These are phyloP conservation scores for Clonostachys sp. DNA, from an alignment of 2,329 filamentous ascomycete genomes.

Conservation along the genomic window DNA sequence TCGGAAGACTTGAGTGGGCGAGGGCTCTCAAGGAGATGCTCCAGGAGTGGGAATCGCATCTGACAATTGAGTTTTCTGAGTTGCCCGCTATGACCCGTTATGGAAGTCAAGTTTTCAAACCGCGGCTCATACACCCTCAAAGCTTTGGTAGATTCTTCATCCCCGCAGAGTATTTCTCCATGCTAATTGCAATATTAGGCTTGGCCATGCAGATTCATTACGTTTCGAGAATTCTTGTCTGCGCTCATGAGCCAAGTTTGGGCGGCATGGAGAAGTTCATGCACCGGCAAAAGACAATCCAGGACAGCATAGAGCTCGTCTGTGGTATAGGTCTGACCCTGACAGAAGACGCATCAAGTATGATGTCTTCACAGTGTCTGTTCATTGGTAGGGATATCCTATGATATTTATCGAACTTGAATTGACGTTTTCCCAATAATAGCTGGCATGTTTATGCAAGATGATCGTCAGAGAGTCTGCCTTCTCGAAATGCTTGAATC, in stretches of 20 bases:
- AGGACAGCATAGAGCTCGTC: conserved; percentile 10
- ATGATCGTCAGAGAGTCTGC: conserved; percentile 4
- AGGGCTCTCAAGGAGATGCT: conserved; percentile 40
- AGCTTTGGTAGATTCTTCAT: conserved; percentile 7
- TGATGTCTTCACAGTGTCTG: conserved; percentile 14
- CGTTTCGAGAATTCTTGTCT: conserved; percentile 9
- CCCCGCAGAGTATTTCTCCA: no score
- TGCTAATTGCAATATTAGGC: conserved; percentile 1
- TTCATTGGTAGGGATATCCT: conserved; percentile 7
- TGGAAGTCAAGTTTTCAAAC: conserved; percentile 5
- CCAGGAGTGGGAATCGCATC: conserved; percentile 39
- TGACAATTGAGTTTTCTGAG: conserved; percentile 37
- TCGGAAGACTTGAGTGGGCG: conserved; percentile 36
- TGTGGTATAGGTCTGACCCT: conserved; percentile 13
- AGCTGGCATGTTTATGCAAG: conserved; percentile 5
- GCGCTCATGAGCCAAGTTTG: conserved; percentile 7
- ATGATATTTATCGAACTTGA: background rate
- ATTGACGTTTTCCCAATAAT: background rate
- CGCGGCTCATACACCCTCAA: conserved; percentile 9
- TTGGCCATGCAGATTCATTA: conserved; percentile 10
- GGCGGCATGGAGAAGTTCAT: conserved; percentile 9
- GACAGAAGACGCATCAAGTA: conserved; percentile 11
- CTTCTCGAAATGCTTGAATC: conserved; percentile 11
- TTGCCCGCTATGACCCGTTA: conserved; percentile 19
- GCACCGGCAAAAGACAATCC: conserved; percentile 9